phyloP scores from a whole-genome alignment of 768 basidiomycete genomes.

The Mycena metata region DNA sequence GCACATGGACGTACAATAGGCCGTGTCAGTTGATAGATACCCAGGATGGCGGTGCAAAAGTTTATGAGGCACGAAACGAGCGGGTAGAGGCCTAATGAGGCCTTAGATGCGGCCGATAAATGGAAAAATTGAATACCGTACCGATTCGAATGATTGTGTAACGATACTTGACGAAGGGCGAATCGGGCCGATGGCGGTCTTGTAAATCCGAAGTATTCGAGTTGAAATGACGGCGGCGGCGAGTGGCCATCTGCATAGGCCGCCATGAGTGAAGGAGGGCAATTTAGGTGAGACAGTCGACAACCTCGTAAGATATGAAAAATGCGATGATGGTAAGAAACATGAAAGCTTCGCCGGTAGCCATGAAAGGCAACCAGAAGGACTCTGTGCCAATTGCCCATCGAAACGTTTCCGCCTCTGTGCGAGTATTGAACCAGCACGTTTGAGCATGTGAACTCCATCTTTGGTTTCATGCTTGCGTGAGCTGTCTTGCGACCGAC shows the following conservation, averaged over 20 bases:
- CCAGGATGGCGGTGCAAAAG: slow-evolving; percentile 8
- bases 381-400: slow-evolving; percentile 5
- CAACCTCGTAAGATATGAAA: slow-evolving; percentile 15
- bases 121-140: slow-evolving; percentile 6
- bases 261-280: slow-evolving; percentile 14
- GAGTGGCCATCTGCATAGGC: slow-evolving; percentile 6
- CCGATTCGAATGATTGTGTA: slow-evolving; percentile 14
- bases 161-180: slow-evolving; percentile 15
- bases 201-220: slow-evolving; percentile 1
- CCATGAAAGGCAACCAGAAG: slow-evolving; percentile 11
- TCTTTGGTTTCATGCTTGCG: slow-evolving; percentile 1
- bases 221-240: slow-evolving; percentile 14
- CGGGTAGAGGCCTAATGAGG: slow-evolving; percentile 9
- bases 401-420: slow-evolving; percentile 8
- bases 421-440: slow-evolving; percentile 13
- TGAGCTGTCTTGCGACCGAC: slow-evolving; percentile 5
- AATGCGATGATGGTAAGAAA: slow-evolving; percentile 12
- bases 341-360: slow-evolving; percentile 7
- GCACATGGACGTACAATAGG: slow-evolving; percentile 5
- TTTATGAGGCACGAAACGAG: slow-evolving; percentile 16
- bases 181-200: slow-evolving; percentile 11
- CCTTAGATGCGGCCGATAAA: slow-evolving; percentile 16
- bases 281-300: slow-evolving; percentile 11
- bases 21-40: slow-evolving; percentile 5
- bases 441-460: slow-evolving; percentile 11